Evolutionary conservation across 768 basidiomycete species (phyloP), one percentile per base, ranked within the genome.

Genomic region (Sistotremastrum niveocremeum): DNA sequence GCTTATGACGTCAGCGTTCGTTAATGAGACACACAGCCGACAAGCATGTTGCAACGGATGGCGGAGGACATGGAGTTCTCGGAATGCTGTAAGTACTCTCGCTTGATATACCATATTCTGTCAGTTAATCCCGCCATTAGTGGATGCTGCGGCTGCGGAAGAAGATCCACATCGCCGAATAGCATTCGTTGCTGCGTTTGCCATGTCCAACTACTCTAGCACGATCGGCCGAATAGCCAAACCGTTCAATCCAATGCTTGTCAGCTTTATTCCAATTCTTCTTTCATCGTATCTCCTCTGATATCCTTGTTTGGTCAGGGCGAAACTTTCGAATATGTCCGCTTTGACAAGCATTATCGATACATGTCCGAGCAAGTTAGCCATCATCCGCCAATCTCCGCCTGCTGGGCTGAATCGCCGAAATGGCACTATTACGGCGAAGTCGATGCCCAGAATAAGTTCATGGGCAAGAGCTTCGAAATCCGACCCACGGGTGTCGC

Each of bases 31-130:
- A 20, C 20, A 12, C 31, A 48, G 61, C 86, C 89, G 31, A 95
- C 91, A 42, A 91, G 87, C 57, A 97, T 98, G 93, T 60, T 98
- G 49, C 88, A 98, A 66, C 69, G 93, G 42, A 98, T 97, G 87
- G 85, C 91, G 7, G 93, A 98, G 64, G 93, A 98, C 62, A 94
- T 94, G 88, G 93, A 95, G 61, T 95, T 93, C 63, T 81, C 86
- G 1, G 88, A 90, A 53, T 94, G 89, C 56, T 65, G 84, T 87
- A 55, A 68, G 85, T 75, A 3, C 2, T 20, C 31, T 34, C 11
- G 31, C 7, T 34, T 52, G 39, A 37, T 42, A 29, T 41, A 46
- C 11, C 35, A 47, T 42, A 37, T 48, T 36, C 34, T 20, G 20
- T 20, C 20, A 20, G 20, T 20, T 2, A 20, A 20, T 20, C 31